Evolutionary conservation across 176 grass and related monocot species (phyloP).

Genomic region (Metroxylon sagu): DNA sequence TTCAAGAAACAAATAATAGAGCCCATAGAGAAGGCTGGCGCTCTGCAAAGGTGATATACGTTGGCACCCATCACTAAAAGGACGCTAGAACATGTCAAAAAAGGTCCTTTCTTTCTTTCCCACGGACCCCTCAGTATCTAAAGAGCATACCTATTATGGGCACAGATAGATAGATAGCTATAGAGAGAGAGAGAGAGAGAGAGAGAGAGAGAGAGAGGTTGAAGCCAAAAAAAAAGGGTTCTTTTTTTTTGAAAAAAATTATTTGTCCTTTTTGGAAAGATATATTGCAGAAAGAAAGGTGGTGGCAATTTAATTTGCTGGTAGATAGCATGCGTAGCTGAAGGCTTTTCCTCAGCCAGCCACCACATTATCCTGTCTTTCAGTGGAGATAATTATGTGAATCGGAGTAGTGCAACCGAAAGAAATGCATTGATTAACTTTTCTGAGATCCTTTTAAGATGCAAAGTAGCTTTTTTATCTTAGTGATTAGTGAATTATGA

Average conservation of each 20-base stretch:
- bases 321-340: neutral
- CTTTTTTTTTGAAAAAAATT: too few species aligned
- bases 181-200: too few species aligned
- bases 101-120: conserved; percentile 2
- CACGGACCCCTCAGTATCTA: neutral
- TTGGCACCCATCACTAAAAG: conserved; percentile 20
- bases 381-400: conserved; percentile 7
- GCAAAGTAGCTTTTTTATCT: too few species aligned
- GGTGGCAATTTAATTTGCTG: neutral
- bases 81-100: conserved; percentile 4
- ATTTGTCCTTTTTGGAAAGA: neutral
- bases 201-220: too few species aligned
- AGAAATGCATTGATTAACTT: neutral
- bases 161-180: too few species aligned
- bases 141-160: neutral
- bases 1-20: too few species aligned
- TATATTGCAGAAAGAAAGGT: neutral
- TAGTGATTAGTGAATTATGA: too few species aligned
- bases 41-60: conserved; percentile 16
- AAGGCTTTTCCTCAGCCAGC: conserved; percentile 1
- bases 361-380: neutral
- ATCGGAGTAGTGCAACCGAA: neutral
- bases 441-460: too few species aligned
- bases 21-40: too few species aligned
- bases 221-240: too few species aligned